A percentile compares a stretch with the other conserved stretches of the same genome.
These are phyloP conservation scores for Annulohypoxylon nitens DNA, from an alignment of 495 filamentous ascomycete genomes.

Conservation along the genomic window DNA sequence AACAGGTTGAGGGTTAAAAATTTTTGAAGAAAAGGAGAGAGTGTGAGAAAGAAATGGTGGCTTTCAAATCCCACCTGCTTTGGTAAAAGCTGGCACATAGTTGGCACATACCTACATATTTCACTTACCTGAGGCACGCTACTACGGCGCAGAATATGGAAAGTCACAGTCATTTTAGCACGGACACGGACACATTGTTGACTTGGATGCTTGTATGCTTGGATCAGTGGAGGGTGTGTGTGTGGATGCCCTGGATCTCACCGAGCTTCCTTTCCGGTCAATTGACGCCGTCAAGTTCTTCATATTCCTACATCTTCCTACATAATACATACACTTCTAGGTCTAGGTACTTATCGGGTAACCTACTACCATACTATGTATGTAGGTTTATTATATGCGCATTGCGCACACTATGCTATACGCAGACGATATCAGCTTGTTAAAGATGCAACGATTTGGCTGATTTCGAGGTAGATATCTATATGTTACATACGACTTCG, in stretches of 20 bases:
- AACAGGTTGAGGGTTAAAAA: constrained; percentile 18
- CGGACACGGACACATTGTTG: constrained; percentile 17
- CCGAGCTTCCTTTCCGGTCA: constrained; percentile 48
- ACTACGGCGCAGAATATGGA: constrained; percentile 33
- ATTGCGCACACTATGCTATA: not conserved
- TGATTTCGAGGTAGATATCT: not conserved
- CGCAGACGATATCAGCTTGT: not conserved
- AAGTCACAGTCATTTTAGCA: constrained; percentile 42
- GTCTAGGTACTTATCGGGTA: not conserved
- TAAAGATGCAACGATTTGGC: not conserved
- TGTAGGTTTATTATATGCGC: no score
- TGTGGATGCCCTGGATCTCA: constrained; percentile 38
- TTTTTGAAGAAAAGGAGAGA: constrained; percentile 17
- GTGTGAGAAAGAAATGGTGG: not conserved
- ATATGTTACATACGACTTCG: not conserved
- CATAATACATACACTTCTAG: not conserved
- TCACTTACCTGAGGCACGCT: constrained; percentile 24
- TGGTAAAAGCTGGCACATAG: constrained; percentile 19
- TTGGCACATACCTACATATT: constrained; percentile 17
- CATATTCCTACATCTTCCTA: constrained; percentile 3
- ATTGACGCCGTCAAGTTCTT: constrained; percentile 35
- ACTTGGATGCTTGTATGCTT: not conserved
- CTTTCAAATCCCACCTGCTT: constrained; percentile 24
- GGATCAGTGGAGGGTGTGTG: constrained; percentile 33
- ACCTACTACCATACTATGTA: not conserved